Evolutionary conservation across 2,329 filamentous ascomycete species (phyloP), one percentile per base, ranked within the genome.

Genomic region (Exophiala sp.): DNA sequence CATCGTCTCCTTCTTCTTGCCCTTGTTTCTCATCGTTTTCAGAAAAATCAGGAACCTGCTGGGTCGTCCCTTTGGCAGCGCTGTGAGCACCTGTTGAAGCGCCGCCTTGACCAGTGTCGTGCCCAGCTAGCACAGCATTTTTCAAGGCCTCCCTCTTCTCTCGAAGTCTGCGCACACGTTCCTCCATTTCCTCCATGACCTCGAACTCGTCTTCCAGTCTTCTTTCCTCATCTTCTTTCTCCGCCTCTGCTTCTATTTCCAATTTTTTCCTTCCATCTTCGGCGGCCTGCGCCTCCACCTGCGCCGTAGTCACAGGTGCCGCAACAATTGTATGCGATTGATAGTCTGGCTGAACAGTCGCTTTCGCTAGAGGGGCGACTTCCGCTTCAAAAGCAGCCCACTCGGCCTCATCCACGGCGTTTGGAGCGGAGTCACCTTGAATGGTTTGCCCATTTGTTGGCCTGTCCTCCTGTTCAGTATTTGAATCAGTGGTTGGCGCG

Each of bases 361-460:
- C 54, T 48, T 66, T 66, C 7, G 68, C 66, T 43, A 69, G 66
- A 34, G 65, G 70, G 6, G 81, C 84, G 48, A 95, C 82, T 46
- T 95, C 87, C 2, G 86, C 85, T 65, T 95, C 85, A 64, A 95
- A 94, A 7, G 87, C 86, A 1, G 86, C 85, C 86, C 86, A 93
- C 67, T 93, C 86, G 46, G 83, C 80, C 62, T 95, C 87, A 64
- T 90, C 81, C 7, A 87, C 69, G 3, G 46, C 57, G 43, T 14
- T 23, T 5, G 5, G 6, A 19, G 23, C 11, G 13, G 24, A 27
- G 5, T 5, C 10, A 10, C 24, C 24, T 27, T 27, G 24, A 6
- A 13, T 24, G 23, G 24, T 16, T 14, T 21, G 27, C 18, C n/a
- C 22, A 41, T 41, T 8, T 41, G 7, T 14, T 23, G 4, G 13